These are phyloP conservation scores for Amphichorda felina DNA, from an alignment of 2,329 filamentous ascomycete genomes.

Conservation along the genomic window DNA sequence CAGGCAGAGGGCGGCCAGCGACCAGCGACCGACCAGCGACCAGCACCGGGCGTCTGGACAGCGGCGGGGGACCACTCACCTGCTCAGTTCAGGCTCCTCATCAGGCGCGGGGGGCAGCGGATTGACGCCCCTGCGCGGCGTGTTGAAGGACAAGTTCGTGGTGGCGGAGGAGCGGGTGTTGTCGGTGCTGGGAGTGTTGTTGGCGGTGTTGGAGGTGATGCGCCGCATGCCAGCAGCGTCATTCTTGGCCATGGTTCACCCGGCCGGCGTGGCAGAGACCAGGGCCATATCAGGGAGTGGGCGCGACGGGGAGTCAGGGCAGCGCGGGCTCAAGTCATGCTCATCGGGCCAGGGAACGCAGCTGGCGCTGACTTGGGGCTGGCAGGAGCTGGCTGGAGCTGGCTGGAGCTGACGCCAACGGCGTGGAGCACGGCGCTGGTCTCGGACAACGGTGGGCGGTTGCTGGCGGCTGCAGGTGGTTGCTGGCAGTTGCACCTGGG, in stretches of 20 bases:
- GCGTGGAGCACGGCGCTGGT: too few relatives aligned
- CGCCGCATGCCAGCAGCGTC: conserved; percentile 47
- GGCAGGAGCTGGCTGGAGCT: too few relatives aligned
- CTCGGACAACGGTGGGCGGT: too few relatives aligned
- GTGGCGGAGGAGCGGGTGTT: conserved; percentile 58
- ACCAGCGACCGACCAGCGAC: too few relatives aligned
- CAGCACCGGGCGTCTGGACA: too few relatives aligned
- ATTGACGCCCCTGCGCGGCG: conserved; percentile 9
- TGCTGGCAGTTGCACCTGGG: too few relatives aligned
- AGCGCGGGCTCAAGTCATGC: conserved; percentile 3
- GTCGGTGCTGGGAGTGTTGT: conserved; percentile 48
- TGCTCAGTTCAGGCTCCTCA: conserved; percentile 15
- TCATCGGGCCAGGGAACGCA: neutral
- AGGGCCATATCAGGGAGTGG: neutral
- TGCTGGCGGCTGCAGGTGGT: too few relatives aligned
- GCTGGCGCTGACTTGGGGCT: too few relatives aligned
- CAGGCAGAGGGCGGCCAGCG: too few relatives aligned
- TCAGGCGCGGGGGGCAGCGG: conserved; percentile 22
- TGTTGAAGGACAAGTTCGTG: conserved; percentile 28
- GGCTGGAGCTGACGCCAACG: too few relatives aligned
- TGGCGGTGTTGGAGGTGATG: conserved; percentile 38
- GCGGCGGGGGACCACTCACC: conserved; percentile 22
- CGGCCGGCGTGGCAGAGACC: conserved; percentile 5
- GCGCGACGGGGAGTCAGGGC: conserved; percentile 1
- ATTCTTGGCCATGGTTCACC: conserved; percentile 54